Evolutionary conservation across 768 basidiomycete genomes (phyloP).

Genomic region (Lyophyllum decastes): DNA sequence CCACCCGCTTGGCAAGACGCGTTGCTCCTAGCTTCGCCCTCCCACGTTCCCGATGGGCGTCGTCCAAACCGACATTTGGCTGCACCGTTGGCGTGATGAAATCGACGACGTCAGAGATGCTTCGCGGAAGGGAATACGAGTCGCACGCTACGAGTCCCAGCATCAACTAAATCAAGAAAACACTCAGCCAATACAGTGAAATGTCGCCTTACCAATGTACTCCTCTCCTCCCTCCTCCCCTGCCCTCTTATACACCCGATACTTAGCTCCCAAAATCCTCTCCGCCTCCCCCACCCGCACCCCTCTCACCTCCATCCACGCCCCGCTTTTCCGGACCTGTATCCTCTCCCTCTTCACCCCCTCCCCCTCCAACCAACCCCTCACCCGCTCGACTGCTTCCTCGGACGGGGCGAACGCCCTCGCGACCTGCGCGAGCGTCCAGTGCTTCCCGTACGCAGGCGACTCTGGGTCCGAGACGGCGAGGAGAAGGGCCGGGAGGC

Average conservation of each 20-base stretch:
- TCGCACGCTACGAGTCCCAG: conserved; percentile 23
- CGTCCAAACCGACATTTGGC: conserved; percentile 22
- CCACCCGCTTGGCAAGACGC: conserved; percentile 7
- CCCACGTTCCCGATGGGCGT: background rate
- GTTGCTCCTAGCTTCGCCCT: background rate
- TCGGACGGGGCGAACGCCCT: conserved; percentile 30
- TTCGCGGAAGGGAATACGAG: conserved; percentile 31
- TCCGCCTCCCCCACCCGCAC: conserved; percentile 32
- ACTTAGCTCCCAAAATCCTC: conserved; percentile 29
- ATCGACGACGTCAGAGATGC: conserved; percentile 31
- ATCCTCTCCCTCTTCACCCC: conserved; percentile 27
- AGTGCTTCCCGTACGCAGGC: conserved; percentile 35
- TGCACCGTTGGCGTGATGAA: conserved; percentile 37
- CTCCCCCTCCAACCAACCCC: conserved; percentile 28
- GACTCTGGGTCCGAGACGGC: conserved; percentile 37
- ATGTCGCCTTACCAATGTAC: conserved; percentile 26
- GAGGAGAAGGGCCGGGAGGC: conserved; percentile 29
- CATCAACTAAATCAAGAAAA: background rate
- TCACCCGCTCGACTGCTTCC: conserved; percentile 26
- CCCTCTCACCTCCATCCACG: conserved; percentile 33
- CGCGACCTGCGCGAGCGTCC: conserved; percentile 29
- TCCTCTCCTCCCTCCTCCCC: conserved; percentile 28
- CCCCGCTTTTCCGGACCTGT: conserved; percentile 20
- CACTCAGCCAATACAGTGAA: background rate
- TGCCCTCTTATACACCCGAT: conserved; percentile 31